Base-by-base conservation (phyloP, 768 basidiomycete genomes). In the Gymnopilus junonius region DNA sequence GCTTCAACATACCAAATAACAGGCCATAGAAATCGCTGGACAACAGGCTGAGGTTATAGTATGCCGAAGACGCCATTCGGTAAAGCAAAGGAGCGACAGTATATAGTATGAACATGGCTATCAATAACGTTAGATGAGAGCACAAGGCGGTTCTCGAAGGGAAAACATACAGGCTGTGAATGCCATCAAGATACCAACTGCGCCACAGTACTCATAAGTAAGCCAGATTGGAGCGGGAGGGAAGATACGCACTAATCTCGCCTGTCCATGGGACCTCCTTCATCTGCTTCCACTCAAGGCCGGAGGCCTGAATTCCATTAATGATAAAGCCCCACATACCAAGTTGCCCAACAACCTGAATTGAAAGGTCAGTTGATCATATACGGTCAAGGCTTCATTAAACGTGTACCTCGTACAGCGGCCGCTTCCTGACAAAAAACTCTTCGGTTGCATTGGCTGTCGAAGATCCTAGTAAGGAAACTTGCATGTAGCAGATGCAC, bases 21-120 rank as follows among this genome's bases (percentile, higher is more conserved):
- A 95, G 82, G 31, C 94, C 92, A 69, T 89, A 95, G 67, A 94
- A 95, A 76, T 95, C 93, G 71, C 90, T 91, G 14, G 94, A 90
- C n/a, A 95, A 84, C 10, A 95, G 75, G 67, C 89, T 91, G 65
- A 95, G 82, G 71, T 95, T 95, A 77, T 87, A 95, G 78, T 88
- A 95, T 7, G 91, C 86, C 17, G 92, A 93, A 0, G 93, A 94
- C 12, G 94, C 90, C 74, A 92, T 82, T 61, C 94, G 90, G 75
- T 95, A 95, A 40, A 95, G 75, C 66, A 94, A 65, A n/a, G 93
- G 93, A 3, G 94, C 91, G 48, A 91, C 85, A 37, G 93, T 94
- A 71, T 95, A 95, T 55, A 95, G 74, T 65, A 93, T 88, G 60
- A 92, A 80, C 93, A 95, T 90, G 1, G 94, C 92, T 84, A 77